Conservation (phyloP, 2,329 filamentous ascomycete species). For the Colletotrichum higginsianum region DNA sequence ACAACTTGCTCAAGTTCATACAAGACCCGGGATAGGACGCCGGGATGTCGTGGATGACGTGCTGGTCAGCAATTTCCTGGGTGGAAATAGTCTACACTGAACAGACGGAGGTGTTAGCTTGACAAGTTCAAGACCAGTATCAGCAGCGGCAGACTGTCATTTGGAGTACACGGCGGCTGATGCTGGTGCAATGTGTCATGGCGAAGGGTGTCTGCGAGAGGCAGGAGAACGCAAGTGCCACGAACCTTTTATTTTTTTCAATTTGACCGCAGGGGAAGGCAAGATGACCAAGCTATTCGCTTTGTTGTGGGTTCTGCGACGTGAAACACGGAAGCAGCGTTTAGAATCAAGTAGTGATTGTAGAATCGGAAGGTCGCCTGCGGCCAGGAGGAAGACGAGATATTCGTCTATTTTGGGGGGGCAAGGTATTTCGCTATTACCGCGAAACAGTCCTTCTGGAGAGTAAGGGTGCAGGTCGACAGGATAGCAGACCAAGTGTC, state of each 20-base stretch:
- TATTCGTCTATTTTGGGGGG: conserved; percentile 54
- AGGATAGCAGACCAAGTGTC: conserved; percentile 49
- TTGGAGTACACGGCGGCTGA: neutral
- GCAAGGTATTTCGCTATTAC: conserved; percentile 62
- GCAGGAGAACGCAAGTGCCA: neutral
- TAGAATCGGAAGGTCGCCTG: conserved; percentile 69
- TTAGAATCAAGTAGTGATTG: conserved; percentile 53
- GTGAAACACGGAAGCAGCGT: conserved; percentile 41
- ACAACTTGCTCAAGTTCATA: neutral
- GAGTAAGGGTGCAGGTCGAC: conserved; percentile 44
- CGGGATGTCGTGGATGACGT: neutral
- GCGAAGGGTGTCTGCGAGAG: neutral
- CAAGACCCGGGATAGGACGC: neutral
- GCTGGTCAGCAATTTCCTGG: neutral
- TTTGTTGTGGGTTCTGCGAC: conserved; percentile 38
- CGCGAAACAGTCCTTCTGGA: conserved; percentile 53
- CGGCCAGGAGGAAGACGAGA: conserved; percentile 62
- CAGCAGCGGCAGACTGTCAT: neutral
- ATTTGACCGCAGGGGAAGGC: conserved; percentile 24
- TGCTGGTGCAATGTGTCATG: neutral
- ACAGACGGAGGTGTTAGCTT: conserved; percentile 20
- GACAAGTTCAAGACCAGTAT: neutral
- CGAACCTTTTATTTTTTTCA: conserved; percentile 32
- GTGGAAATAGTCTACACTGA: conserved; percentile 16
- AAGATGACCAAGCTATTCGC: conserved; percentile 14